Conservation (phyloP, 169 alveolate species). For the Eimeria praecox region DNA sequence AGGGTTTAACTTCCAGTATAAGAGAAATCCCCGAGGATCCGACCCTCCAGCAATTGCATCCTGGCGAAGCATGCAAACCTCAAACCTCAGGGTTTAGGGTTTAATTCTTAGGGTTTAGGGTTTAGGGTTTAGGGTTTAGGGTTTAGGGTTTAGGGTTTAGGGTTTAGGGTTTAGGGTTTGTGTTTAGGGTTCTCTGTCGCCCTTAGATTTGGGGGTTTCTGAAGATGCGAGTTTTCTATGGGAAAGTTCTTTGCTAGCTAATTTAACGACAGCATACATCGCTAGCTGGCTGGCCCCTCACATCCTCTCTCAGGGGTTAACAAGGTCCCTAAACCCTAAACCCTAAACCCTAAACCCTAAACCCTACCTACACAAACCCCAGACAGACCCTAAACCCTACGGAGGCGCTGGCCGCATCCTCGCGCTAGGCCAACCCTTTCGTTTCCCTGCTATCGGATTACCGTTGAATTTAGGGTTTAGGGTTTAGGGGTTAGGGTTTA, state of each 20-base stretch:
- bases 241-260: neutral
- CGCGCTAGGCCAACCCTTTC: too few relatives aligned
- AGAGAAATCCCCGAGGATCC: neutral
- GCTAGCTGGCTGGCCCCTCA: neutral
- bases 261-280: neutral
- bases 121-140: slow-evolving; percentile 18
- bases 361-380: neutral
- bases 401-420: neutral
- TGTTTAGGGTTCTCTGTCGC: neutral
- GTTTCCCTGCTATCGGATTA: too few relatives aligned
- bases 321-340: slow-evolving; percentile 32
- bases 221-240: neutral
- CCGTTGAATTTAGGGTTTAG: neutral
- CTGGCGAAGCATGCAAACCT: neutral
- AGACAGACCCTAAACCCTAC: neutral
- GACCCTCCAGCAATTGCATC: neutral
- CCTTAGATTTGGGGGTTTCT: slow-evolving; percentile 14
- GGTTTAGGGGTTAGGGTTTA: neutral
- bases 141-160: slow-evolving; percentile 26
- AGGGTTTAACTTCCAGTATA: neutral
- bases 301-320: slow-evolving; percentile 19
- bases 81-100: neutral
- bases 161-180: slow-evolving; percentile 16
- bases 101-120: slow-evolving; percentile 13
- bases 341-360: slow-evolving; percentile 1